Evolutionary conservation across 345 rosid genomes (phyloP), one percentile per base, ranked within the genome.

Genomic region (Barbarea vulgaris): DNA sequence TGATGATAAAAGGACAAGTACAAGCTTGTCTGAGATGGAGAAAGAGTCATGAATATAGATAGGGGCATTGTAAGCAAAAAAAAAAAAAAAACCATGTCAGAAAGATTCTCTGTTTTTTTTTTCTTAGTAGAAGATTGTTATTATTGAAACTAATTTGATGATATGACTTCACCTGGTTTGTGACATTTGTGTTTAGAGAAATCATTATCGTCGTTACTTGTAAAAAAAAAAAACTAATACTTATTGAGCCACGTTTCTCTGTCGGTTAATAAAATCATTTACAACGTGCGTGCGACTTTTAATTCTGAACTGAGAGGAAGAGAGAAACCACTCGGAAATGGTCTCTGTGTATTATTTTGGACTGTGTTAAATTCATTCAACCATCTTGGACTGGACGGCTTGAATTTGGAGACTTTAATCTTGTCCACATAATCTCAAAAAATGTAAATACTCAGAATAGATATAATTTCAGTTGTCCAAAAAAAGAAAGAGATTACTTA

Each of bases 201-300:
- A 44, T 47, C 56, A 1, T 22, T 9, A 42, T n/a, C 57, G 31
- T 56, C 31, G 64, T 28, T 39, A 52, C 9, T 52, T 50, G 15
- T 12, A 22, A 13, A n/a, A n/a, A n/a, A n/a, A n/a, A n/a, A n/a
- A 53, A 39, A 3, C 42, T 33, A 5, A 5, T 28, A 5, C 18
- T 17, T 22, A 57, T 34, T 33, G 33, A 33, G 47, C 31, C 36
- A 57, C 31, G 6, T 75, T 56, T 68, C 28, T 75, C n/a, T 22
- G 75, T 76, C 47, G 61, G 69, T 68, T 12, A 59, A 28, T 12
- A 59, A 28, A 61, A 33, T 50, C 62, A 41, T 50, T 60, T 76
- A 28, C 48, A 21, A 69, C 51, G 70, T 69, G 80, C 51, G 70
- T 69, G 80, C 19, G 55, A 51, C 36, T 50, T 60, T 60, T 30